Percentiles rank a stretch among this genome's conserved stretches.
Evolutionary conservation across 2,329 filamentous ascomycete species (phyloP).

Genomic region (Tympanopsis confertula): DNA sequence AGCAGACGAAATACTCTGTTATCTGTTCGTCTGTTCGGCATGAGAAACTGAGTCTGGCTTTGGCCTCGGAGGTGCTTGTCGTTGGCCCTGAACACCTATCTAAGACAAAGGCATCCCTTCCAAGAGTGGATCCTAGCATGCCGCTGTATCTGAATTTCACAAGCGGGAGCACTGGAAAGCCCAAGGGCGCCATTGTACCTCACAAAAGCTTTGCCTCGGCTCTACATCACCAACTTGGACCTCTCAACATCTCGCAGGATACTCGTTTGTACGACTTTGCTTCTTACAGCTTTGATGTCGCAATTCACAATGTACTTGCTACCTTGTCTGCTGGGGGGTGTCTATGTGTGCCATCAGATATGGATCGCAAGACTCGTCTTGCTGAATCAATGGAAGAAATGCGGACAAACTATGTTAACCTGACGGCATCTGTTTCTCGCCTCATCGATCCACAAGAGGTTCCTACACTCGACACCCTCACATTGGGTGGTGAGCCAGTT

Average conservation of each 20-base stretch:
- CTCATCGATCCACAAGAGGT: neutral
- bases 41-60: neutral
- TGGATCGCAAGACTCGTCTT: neutral
- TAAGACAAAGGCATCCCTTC: neutral
- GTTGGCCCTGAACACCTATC: neutral
- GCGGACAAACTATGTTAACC: neutral
- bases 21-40: neutral
- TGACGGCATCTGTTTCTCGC: neutral
- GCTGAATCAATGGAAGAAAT: neutral
- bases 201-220: conserved; percentile 12
- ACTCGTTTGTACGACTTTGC: neutral
- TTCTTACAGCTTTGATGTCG: conserved; percentile 1
- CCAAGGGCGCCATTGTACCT: conserved; percentile 14
- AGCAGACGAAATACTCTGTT: conserved; percentile 10
- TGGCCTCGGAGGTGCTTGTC: neutral
- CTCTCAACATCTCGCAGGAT: neutral
- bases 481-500: neutral
- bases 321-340: neutral
- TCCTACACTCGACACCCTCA: neutral
- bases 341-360: neutral
- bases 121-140: neutral
- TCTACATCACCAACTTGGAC: conserved; percentile 4
- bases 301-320: neutral
- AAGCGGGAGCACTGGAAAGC: conserved; percentile 3
- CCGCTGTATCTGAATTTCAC: conserved; percentile 3